phyloP scores from a whole-genome alignment of 768 basidiomycete genomes.

The Russula sp. region DNA sequence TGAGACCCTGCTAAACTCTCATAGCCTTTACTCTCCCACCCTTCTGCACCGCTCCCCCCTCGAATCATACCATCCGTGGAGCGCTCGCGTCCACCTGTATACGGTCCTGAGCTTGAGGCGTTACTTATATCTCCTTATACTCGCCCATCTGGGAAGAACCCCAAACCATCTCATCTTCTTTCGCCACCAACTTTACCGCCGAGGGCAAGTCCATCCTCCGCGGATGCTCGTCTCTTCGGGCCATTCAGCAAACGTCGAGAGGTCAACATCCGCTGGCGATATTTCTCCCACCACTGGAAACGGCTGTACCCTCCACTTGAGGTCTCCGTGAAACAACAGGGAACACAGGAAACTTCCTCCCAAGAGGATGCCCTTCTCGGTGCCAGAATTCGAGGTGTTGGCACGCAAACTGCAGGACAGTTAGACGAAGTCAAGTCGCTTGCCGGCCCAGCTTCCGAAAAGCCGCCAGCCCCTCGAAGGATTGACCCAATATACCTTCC shows the following conservation, averaged over 20 bases:
- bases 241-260: slow-evolving; percentile 71
- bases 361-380: slow-evolving; percentile 26
- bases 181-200: slow-evolving; percentile 55
- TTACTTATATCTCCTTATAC: slow-evolving; percentile 56
- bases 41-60: slow-evolving; percentile 42
- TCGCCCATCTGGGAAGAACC: slow-evolving; percentile 43
- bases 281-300: slow-evolving; percentile 51
- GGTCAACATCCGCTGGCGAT: slow-evolving; percentile 69
- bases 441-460: slow-evolving; percentile 38
- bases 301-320: slow-evolving; percentile 63
- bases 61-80: slow-evolving; percentile 52
- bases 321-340: slow-evolving; percentile 35
- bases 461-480: slow-evolving; percentile 23
- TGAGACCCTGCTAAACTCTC: slow-evolving; percentile 14
- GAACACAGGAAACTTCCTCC: slow-evolving; percentile 23
- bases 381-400: slow-evolving; percentile 39
- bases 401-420: slow-evolving; percentile 44
- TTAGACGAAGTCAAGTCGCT: slow-evolving; percentile 48
- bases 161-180: slow-evolving; percentile 43
- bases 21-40: slow-evolving; percentile 57
- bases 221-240: slow-evolving; percentile 59
- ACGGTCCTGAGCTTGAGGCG: slow-evolving; percentile 58
- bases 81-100: slow-evolving; percentile 60
- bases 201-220: slow-evolving; percentile 55
- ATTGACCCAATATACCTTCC: slow-evolving; percentile 8